Conservation (phyloP, 345 rosid genomes). For the Aquilaria malaccensis region DNA sequence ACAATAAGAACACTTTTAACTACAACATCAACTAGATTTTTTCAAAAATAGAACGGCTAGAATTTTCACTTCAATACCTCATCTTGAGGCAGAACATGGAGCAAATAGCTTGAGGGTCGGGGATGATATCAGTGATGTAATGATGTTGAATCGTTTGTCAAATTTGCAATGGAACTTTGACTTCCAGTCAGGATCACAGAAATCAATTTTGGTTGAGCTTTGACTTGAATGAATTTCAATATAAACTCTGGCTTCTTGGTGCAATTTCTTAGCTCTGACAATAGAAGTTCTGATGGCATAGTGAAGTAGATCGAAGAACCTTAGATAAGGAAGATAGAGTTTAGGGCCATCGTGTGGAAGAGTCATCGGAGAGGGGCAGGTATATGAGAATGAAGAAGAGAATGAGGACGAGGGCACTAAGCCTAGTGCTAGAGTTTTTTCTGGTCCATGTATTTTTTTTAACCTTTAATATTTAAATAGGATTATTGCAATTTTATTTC, state of each 20-base stretch:
- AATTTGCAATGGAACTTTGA: conserved; percentile 59
- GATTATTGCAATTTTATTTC: too few species aligned
- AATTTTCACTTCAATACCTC: conserved; percentile 35
- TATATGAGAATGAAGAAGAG: too few species aligned
- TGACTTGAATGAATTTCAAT: conserved; percentile 16
- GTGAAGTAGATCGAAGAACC: not conserved
- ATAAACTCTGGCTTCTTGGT: conserved; percentile 6
- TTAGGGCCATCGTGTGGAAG: conserved; percentile 15
- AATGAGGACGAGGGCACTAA: too few species aligned
- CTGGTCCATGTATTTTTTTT: too few species aligned
- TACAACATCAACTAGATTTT: not conserved
- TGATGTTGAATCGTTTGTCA: conserved; percentile 62
- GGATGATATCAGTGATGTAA: conserved; percentile 65
- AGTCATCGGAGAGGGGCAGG: not conserved
- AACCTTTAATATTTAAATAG: too few species aligned
- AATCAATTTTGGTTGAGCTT: conserved; percentile 33
- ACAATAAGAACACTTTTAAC: not conserved
- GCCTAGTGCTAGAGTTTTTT: too few species aligned
- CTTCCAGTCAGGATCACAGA: conserved; percentile 74
- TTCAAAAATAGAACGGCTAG: not conserved
- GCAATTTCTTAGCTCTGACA: conserved; percentile 21
- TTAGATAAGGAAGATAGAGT: conserved; percentile 3
- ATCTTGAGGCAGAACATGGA: conserved; percentile 86
- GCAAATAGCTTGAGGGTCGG: conserved; percentile 54
- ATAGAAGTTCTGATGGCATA: conserved; percentile 21